Base-by-base conservation (phyloP, 2,329 filamentous ascomycete genomes). In the Ceratocystis albifundus region DNA sequence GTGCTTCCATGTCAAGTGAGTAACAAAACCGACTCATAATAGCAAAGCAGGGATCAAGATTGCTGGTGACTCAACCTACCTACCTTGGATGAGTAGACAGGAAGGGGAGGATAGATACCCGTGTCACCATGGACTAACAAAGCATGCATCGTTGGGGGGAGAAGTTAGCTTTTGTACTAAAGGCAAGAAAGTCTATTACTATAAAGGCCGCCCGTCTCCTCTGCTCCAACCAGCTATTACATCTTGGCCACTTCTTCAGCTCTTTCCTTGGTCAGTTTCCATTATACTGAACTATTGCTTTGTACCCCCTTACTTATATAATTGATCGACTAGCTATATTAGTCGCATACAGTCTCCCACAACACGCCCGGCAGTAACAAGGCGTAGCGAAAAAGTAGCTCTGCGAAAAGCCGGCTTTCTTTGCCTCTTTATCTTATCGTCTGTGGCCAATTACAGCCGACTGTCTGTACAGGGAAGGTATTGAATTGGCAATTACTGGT, bases 51-150 rank as follows among this genome's bases (percentile, higher is more conserved):
- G 66, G 66, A 67, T 67, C 25, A 65, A 46, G 62, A 65, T 45
- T 61, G 66, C 46, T 36, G 62, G 66, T 67, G 66, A 67, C 62
- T 67, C 66, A 67, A 67, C 62, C n/a, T n/a, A n/a, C n/a, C n/a
- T n/a, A n/a, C n/a, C 36, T 62, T 22, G 32, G 44, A 50, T 48
- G 48, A 55, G 6, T 63, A 46, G 36, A 25, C 61, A 25, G 36
- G 8, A 53, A 53, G 48, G 22, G 4, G 15, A 53, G 48, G 22
- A 59, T 28, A 59, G 22, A 59, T 28, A 59, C 25, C 25, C 55
- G 55, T 59, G 55, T 59, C 45, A 55, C 62, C 53, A 65, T 15
- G 20, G 36, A 46, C 20, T 12, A 48, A 28, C 22, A 53, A 28
- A 25, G 48, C 28, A 15, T 25, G 48, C 5, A 22, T 53, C 25